These are phyloP conservation scores for Veloboletus limbatus DNA, from an alignment of 1,284 basidiomycete genomes.

Conservation along the genomic window DNA sequence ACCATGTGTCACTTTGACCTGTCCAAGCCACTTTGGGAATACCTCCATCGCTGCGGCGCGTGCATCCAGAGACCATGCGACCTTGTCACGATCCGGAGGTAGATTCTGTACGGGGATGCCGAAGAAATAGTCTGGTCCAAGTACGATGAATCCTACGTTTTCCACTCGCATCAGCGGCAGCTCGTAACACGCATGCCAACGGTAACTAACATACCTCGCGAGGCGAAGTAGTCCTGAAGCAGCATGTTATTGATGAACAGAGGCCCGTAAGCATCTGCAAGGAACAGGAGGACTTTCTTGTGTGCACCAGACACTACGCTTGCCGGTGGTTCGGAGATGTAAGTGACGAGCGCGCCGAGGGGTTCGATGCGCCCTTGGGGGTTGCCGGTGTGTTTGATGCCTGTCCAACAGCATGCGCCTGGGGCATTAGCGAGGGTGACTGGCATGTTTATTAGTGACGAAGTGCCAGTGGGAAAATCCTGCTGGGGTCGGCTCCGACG, in stretches of 20 bases:
- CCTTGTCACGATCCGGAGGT: conserved; percentile 6
- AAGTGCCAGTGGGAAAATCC: not conserved
- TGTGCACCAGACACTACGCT: conserved; percentile 1
- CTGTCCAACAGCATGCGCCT: conserved; percentile 44
- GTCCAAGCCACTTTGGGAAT: conserved; percentile 26
- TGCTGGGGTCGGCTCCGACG: too few species aligned
- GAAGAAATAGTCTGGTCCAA: conserved; percentile 33
- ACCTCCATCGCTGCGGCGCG: conserved; percentile 10
- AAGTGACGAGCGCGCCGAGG: conserved; percentile 49
- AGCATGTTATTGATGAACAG: conserved; percentile 49
- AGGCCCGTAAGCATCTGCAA: conserved; percentile 48
- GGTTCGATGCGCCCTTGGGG: conserved; percentile 41
- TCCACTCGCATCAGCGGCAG: not conserved
- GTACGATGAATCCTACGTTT: conserved; percentile 25
- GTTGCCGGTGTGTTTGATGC: conserved; percentile 46
- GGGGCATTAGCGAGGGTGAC: conserved; percentile 37
- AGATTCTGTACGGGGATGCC: conserved; percentile 16
- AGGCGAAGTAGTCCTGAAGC: conserved; percentile 51
- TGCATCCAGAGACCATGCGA: conserved; percentile 15
- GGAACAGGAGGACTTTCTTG: conserved; percentile 47
- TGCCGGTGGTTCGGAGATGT: conserved; percentile 44
- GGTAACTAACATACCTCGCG: conserved; percentile 35
- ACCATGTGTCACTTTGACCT: conserved; percentile 19
- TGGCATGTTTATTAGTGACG: too few species aligned
- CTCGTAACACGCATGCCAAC: not conserved